A percentile compares a stretch with the other conserved stretches of the same genome.
Evolutionary conservation across 495 filamentous ascomycete genomes (phyloP).

Genomic region (Talaromyces nanjingensis): DNA sequence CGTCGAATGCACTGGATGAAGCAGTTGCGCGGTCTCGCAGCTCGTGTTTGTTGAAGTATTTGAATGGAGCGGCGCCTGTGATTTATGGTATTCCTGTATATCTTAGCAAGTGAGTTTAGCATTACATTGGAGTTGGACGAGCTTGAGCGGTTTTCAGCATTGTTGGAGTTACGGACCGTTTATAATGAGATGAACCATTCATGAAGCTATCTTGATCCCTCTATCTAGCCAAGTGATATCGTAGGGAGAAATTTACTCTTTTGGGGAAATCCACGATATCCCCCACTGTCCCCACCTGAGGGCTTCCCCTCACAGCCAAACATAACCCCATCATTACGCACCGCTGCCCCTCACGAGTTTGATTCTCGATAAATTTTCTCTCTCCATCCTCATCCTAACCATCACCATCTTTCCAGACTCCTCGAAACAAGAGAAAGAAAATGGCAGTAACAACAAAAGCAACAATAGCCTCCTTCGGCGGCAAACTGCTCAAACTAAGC

Average conservation of each 20-base stretch:
- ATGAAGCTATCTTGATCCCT: background rate
- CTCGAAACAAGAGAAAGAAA: background rate
- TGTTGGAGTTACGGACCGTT: background rate
- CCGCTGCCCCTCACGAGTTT: conserved; percentile 5
- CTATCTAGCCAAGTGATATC: background rate
- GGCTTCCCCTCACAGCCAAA: conserved; percentile 4
- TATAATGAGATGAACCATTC: background rate
- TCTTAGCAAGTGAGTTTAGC: conserved; percentile 30
- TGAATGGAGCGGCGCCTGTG: conserved; percentile 87
- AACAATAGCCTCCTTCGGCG: conserved; percentile 86
- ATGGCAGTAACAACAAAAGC: conserved; percentile 85
- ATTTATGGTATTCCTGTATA: conserved; percentile 95
- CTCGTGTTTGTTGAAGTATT: conserved; percentile 75
- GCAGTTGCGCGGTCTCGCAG: conserved; percentile 68
- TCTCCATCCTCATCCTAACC: background rate
- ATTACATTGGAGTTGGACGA: background rate
- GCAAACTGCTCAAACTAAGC: conserved; percentile 87
- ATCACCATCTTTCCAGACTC: background rate
- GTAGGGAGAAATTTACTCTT: conserved; percentile 5
- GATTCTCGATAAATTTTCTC: background rate
- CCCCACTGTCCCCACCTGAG: too few species aligned
- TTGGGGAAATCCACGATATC: background rate
- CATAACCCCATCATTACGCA: background rate
- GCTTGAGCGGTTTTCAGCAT: background rate
- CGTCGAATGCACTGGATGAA: conserved; percentile 51